These are phyloP conservation scores for Aspergillus fructus DNA, from an alignment of 2,329 filamentous ascomycete genomes.

Conservation along the genomic window DNA sequence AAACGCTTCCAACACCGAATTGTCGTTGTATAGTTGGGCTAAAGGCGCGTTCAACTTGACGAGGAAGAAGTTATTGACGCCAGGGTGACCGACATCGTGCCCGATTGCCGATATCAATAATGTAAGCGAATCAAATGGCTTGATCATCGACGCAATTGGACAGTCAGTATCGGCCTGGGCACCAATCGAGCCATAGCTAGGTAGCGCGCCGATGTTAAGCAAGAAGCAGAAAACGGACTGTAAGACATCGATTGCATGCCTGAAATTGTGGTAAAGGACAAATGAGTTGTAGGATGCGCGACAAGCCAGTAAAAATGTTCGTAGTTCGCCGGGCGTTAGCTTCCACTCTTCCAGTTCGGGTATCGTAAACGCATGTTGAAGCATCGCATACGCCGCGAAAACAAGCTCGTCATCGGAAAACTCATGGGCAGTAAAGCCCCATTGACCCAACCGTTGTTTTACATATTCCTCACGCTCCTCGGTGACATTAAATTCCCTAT, in stretches of 20 bases:
- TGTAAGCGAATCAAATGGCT: slow-evolving; percentile 83
- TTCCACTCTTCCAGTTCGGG: slow-evolving; percentile 79
- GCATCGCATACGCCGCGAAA: slow-evolving; percentile 80
- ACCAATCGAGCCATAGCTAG: slow-evolving; percentile 57
- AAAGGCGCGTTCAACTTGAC: slow-evolving; percentile 88
- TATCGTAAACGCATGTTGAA: slow-evolving; percentile 81
- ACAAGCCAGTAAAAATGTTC: slow-evolving; percentile 82
- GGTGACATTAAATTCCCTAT: slow-evolving; percentile 64
- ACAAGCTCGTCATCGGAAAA: slow-evolving; percentile 89
- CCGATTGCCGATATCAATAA: slow-evolving; percentile 94
- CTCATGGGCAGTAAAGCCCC: slow-evolving; percentile 87
- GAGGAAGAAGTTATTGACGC: slow-evolving; percentile 96
- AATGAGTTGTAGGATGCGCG: slow-evolving; percentile 94
- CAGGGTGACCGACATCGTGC: slow-evolving; percentile 95
- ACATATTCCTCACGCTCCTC: slow-evolving; percentile 65
- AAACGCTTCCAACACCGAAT: slow-evolving; percentile 93
- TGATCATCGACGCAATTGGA: slow-evolving; percentile 72
- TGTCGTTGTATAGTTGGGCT: slow-evolving; percentile 94
- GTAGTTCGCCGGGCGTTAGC: slow-evolving; percentile 75
- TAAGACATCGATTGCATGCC: slow-evolving; percentile 92
- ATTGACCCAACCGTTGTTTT: slow-evolving; percentile 68
- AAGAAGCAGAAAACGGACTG: slow-evolving; percentile 92
- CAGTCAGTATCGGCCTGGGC: slow-evolving; percentile 47
- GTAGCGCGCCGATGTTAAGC: slow-evolving; percentile 73
- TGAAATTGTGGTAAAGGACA: slow-evolving; percentile 97